These are phyloP conservation scores for Chaetoceros muelleri DNA, from an alignment of 108 stramenopile species.

Conservation along the genomic window DNA sequence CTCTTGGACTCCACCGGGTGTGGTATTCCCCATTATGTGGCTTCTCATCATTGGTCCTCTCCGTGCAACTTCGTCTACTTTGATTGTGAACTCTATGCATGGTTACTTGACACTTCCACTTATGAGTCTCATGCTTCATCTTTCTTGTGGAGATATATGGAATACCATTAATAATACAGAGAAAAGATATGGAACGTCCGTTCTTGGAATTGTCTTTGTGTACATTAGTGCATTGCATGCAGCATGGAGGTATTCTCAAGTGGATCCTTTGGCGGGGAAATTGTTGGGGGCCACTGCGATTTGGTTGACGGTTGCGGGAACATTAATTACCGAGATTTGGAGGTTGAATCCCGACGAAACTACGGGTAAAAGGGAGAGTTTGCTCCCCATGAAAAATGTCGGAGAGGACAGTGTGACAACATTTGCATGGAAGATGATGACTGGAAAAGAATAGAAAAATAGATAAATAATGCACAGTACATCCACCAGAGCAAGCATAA, in stretches of 20 bases:
- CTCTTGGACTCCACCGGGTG: slow-evolving; percentile 80
- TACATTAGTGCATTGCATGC: slow-evolving; percentile 49
- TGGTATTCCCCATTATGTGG: slow-evolving; percentile 92
- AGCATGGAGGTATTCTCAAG: slow-evolving; percentile 45
- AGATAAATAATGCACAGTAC: too few species aligned
- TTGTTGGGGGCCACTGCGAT: slow-evolving; percentile 49
- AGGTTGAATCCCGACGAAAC: slow-evolving; percentile 47
- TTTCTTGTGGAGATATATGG: slow-evolving; percentile 89
- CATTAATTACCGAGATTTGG: slow-evolving; percentile 68
- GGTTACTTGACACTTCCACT: slow-evolving; percentile 27
- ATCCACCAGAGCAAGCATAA: too few species aligned
- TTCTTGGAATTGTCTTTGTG: slow-evolving; percentile 47
- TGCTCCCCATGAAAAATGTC: slow-evolving; percentile 41
- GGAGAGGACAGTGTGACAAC: slow-evolving; percentile 29
- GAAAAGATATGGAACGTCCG: slow-evolving; percentile 66
- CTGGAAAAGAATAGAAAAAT: too few species aligned
- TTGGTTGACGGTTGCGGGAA: slow-evolving; percentile 65
- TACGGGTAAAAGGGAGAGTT: slow-evolving; percentile 27
- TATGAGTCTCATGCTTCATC: slow-evolving; percentile 69
- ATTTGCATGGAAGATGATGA: slow-evolving; percentile 37
- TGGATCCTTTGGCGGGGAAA: slow-evolving; percentile 56
- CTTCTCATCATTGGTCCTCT: slow-evolving; percentile 75
- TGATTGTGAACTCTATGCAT: slow-evolving; percentile 36
- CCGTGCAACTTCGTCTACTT: slow-evolving; percentile 56
- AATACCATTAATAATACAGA: slow-evolving; percentile 94